Evolutionary conservation across 345 rosid genomes (phyloP), one percentile per base, ranked within the genome.

Genomic region (Raphanus sativus): DNA sequence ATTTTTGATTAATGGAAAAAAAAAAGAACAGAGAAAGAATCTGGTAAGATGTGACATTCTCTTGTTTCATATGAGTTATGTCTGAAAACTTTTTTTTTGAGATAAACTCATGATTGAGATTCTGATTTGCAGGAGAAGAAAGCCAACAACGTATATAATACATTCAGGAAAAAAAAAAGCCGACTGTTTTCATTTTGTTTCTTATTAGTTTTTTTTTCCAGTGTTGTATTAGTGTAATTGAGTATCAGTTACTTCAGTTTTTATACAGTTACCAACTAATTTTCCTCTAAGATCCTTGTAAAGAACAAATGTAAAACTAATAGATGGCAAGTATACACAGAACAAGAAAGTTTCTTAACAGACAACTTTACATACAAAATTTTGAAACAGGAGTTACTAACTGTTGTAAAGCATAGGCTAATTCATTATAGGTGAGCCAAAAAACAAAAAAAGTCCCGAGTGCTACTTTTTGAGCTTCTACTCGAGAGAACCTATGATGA

Each of bases 321-420:
- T 10, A 4, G 17, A 48, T 48, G 55, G 55, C 6, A 48, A 48
- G 4, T 4, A 58, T 71, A 9, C 26, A 65, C 40, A 42, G 33
- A 56, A 21, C 25, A 16, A 50, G 33, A 34, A 26, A 8, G 15
- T 5, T 45, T 29, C 34, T 29, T 17, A 36, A 25, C 60, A 63
- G 21, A 4, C 68, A 69, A 76, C 71, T 65, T 59, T 66, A 66
- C 73, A 78, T 29, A 55, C 56, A 72, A 67, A 78, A 36, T 45
- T 24, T 48, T 66, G 81, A 15, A 50, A 48, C 2, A 66, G 33
- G 63, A 72, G 56, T 24, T 9, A 0, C 71, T 50, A 55, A 71
- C 26, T 17, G 1, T 15, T 28, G 21, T 52, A 12, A 69, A 33
- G 25, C 48, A 36, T 40, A 34, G 28, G 32, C 62, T 29, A 48